Evolutionary conservation across 495 filamentous ascomycete genomes (phyloP).

Genomic region (Bacidia rubella): DNA sequence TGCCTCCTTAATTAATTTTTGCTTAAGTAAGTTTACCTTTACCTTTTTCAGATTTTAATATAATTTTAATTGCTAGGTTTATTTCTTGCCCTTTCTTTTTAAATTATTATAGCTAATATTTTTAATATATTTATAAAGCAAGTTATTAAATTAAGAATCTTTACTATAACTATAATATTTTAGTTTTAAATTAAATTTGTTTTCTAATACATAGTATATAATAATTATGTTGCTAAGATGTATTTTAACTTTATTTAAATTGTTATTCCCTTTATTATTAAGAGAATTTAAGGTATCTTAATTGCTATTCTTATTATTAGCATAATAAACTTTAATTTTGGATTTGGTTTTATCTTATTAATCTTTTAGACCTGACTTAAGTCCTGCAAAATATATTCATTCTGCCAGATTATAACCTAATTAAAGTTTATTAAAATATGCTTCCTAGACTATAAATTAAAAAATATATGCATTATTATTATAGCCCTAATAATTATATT

Average conservation of each 20-base stretch:
- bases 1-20: background rate
- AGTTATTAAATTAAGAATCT: background rate
- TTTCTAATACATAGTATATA: background rate
- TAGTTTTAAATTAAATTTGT: background rate
- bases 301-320: background rate
- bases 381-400: constrained; percentile 8
- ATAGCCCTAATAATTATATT: background rate
- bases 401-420: background rate
- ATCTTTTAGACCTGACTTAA: constrained; percentile 2
- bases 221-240: background rate
- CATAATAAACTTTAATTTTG: background rate
- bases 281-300: background rate
- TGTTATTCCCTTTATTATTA: background rate
- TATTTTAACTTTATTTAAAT: background rate
- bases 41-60: background rate
- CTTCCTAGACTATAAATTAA: background rate
- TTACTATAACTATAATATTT: background rate
- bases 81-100: background rate
- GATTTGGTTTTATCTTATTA: background rate
- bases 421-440: background rate
- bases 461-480: background rate
- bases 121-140: background rate
- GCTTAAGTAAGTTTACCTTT: no score
- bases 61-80: background rate
- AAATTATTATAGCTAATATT: background rate